These are phyloP conservation scores for Neurospora sp. DNA, from an alignment of 495 filamentous ascomycete species.

Conservation along the genomic window DNA sequence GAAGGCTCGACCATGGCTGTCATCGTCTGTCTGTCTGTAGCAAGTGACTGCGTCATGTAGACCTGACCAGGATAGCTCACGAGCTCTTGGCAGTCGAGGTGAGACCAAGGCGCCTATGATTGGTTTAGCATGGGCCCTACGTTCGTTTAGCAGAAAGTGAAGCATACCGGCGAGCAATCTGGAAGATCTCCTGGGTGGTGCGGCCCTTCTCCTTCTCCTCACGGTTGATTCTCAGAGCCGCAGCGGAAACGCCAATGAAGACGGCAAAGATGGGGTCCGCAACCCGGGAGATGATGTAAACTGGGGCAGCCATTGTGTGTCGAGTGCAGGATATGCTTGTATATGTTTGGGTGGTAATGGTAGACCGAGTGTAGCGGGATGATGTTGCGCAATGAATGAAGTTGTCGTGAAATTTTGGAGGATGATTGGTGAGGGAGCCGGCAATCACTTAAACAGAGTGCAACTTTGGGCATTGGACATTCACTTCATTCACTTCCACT, in stretches of 20 bases:
- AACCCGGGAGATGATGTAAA: slow-evolving; percentile 52
- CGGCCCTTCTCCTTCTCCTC: slow-evolving; percentile 68
- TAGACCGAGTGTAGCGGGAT: neutral
- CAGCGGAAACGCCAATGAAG: slow-evolving; percentile 59
- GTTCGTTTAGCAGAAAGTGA: neutral
- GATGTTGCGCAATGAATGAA: neutral
- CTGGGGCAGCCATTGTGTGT: slow-evolving; percentile 38
- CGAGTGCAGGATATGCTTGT: neutral
- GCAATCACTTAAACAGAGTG: neutral
- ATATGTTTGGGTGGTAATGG: neutral
- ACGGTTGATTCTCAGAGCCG: slow-evolving; percentile 61
- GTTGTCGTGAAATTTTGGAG: neutral
- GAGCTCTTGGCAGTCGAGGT: slow-evolving; percentile 7
- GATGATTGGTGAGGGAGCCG: neutral
- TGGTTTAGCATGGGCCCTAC: neutral
- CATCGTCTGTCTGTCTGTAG: neutral
- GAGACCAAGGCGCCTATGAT: slow-evolving; percentile 18
- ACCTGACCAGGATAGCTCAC: slow-evolving; percentile 1
- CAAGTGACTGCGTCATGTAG: neutral
- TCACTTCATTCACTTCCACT: neutral
- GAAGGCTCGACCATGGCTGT: neutral
- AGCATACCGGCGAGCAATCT: slow-evolving; percentile 37
- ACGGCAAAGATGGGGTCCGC: slow-evolving; percentile 84
- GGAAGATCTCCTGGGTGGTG: slow-evolving; percentile 40
- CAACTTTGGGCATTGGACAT: neutral